Evolutionary conservation across 805 yeast genomes (phyloP).

Genomic region (Naumovozyma castellii): DNA sequence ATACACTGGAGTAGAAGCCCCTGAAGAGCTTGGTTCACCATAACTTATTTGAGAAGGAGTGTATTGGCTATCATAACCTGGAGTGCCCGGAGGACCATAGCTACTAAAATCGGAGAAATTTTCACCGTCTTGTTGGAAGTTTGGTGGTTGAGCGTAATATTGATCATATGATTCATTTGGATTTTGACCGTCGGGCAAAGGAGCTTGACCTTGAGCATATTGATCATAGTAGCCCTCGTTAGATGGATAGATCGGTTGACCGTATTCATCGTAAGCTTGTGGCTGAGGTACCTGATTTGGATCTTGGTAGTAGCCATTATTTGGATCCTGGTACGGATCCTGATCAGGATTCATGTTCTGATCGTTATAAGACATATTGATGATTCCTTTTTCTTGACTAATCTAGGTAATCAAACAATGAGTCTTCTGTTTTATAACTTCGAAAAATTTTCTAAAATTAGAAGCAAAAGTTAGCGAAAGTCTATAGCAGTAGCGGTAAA

Average conservation of each 20-base stretch:
- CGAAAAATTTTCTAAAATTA: no score
- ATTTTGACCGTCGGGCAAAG: conserved; percentile 6
- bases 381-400: not conserved
- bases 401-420: no score
- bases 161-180: conserved; percentile 4
- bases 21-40: conserved; percentile 76
- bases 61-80: conserved; percentile 46
- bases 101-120: conserved; percentile 60
- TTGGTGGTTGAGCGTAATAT: conserved; percentile 33
- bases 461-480: no score
- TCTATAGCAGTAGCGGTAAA: no score
- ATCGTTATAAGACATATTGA: conserved; percentile 22
- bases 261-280: conserved; percentile 32
- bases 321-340: conserved; percentile 12
- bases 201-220: conserved; percentile 4
- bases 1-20: conserved; percentile 83
- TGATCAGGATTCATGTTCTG: conserved; percentile 17
- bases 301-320: conserved; percentile 9
- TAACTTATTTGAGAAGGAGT: conserved; percentile 84
- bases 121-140: conserved; percentile 37
- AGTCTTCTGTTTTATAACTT: no score
- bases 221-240: conserved; percentile 32
- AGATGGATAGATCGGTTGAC: conserved; percentile 32
- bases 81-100: conserved; percentile 46
- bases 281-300: conserved; percentile 13